These are phyloP conservation scores for Tetrahymena malaccensis DNA, from an alignment of 73 alveolate genomes.

Conservation along the genomic window DNA sequence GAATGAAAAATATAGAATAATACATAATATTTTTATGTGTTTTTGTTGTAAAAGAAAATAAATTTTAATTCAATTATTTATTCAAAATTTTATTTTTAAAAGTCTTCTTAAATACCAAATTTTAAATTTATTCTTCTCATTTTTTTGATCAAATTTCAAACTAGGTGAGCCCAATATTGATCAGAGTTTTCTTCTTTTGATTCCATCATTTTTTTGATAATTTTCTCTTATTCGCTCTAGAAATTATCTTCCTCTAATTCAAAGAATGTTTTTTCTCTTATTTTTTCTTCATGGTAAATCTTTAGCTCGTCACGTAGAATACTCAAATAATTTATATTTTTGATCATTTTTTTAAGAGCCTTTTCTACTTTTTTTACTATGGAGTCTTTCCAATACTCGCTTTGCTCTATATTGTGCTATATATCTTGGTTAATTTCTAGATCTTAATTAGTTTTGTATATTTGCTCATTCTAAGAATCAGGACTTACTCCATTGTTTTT, in stretches of 20 bases:
- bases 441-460: not conserved
- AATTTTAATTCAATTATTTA: no score
- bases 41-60: no score
- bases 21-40: no score
- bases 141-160: no score
- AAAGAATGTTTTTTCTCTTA: not conserved
- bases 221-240: not conserved
- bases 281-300: not conserved
- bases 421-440: not conserved
- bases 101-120: no score
- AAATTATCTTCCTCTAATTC: not conserved
- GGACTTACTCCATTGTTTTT: not conserved
- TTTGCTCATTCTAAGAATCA: not conserved
- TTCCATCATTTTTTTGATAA: not conserved
- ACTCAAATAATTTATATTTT: not conserved
- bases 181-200: not conserved
- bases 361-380: not conserved
- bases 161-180: not conserved
- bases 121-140: no score
- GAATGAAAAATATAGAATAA: no score
- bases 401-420: not conserved
- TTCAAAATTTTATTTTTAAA: no score
- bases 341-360: not conserved
- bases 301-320: not conserved
- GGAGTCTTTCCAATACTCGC: not conserved